These are phyloP conservation scores for Hymenoscyphus linearis DNA, from an alignment of 2,329 filamentous ascomycete genomes.

Conservation along the genomic window DNA sequence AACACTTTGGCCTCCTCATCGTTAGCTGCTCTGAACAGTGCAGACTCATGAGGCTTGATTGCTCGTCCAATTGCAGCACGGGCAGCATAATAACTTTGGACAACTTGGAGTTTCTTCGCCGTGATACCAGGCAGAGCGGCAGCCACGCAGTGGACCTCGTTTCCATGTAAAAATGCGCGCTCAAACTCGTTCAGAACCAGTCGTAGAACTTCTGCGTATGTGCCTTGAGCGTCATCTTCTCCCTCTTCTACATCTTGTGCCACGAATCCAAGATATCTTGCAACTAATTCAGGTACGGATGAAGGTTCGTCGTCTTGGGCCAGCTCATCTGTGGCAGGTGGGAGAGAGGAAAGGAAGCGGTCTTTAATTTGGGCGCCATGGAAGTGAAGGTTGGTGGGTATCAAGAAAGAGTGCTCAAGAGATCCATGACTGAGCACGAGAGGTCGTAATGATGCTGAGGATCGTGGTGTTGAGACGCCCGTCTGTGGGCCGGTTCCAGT, in stretches of 20 bases:
- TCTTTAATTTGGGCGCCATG: slow-evolving; percentile 93
- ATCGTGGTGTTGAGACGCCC: slow-evolving; percentile 93
- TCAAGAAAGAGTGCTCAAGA: slow-evolving; percentile 92
- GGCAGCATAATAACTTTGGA: slow-evolving; percentile 87
- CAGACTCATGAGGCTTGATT: slow-evolving; percentile 90
- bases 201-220: slow-evolving; percentile 89
- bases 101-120: slow-evolving; percentile 84
- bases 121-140: slow-evolving; percentile 84
- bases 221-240: slow-evolving; percentile 82
- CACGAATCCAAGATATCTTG: slow-evolving; percentile 86
- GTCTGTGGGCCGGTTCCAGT: slow-evolving; percentile 80
- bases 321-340: slow-evolving; percentile 89
- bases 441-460: slow-evolving; percentile 85
- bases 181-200: slow-evolving; percentile 94
- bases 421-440: slow-evolving; percentile 88
- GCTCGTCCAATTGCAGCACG: slow-evolving; percentile 77
- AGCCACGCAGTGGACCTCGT: slow-evolving; percentile 90
- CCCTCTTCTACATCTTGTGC: slow-evolving; percentile 86
- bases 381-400: slow-evolving; percentile 93
- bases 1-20: slow-evolving; percentile 83
- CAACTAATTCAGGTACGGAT: slow-evolving; percentile 85
- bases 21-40: slow-evolving; percentile 79
- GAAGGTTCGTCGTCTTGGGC: slow-evolving; percentile 99
- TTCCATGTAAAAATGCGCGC: slow-evolving; percentile 86
- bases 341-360: slow-evolving; percentile 77